A percentile compares a stretch with the other conserved stretches of the same genome.
These are phyloP conservation scores for Hypocreales sp. DNA, from an alignment of 2,329 filamentous ascomycete genomes.

Conservation along the genomic window DNA sequence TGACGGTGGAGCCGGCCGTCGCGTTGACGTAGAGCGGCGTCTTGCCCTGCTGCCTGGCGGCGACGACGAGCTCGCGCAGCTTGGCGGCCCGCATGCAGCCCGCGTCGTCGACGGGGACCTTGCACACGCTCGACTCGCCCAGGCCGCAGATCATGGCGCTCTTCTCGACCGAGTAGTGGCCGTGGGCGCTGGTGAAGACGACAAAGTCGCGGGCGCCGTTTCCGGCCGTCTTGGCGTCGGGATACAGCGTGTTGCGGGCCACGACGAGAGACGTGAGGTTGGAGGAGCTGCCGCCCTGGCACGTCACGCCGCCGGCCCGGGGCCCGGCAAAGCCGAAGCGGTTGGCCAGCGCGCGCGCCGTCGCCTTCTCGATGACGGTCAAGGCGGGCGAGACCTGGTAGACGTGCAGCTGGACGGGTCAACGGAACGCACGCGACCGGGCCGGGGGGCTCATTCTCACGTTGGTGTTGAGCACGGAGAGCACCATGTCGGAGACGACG, in stretches of 20 bases:
- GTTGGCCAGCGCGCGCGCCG: constrained; percentile 53
- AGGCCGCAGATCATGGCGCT: constrained; percentile 84
- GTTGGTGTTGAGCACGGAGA: constrained; percentile 84
- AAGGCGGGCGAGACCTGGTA: constrained; percentile 87
- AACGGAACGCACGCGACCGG: too few species aligned
- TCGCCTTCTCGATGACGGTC: constrained; percentile 76
- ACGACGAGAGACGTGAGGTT: constrained; percentile 78
- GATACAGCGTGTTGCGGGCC: constrained; percentile 74
- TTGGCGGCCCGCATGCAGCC: constrained; percentile 57
- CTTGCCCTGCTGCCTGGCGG: constrained; percentile 49
- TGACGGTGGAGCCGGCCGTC: constrained; percentile 85
- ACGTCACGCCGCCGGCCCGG: constrained; percentile 57
- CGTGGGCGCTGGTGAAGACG: constrained; percentile 77
- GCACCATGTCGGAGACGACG: constrained; percentile 68
- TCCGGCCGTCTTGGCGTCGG: constrained; percentile 58
- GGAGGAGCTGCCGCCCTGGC: constrained; percentile 70
- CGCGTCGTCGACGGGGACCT: constrained; percentile 54
- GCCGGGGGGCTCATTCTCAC: too few species aligned
- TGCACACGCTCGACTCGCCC: constrained; percentile 56
- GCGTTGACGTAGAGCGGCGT: constrained; percentile 92
- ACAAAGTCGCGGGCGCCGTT: constrained; percentile 53
- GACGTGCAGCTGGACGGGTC: constrained; percentile 52
- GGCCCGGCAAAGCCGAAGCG: constrained; percentile 64
- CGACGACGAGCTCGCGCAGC: constrained; percentile 46
- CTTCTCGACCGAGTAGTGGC: constrained; percentile 91